Evolutionary conservation across 306 rosid genomes (phyloP).

Genomic region (Medicago truncatula): DNA sequence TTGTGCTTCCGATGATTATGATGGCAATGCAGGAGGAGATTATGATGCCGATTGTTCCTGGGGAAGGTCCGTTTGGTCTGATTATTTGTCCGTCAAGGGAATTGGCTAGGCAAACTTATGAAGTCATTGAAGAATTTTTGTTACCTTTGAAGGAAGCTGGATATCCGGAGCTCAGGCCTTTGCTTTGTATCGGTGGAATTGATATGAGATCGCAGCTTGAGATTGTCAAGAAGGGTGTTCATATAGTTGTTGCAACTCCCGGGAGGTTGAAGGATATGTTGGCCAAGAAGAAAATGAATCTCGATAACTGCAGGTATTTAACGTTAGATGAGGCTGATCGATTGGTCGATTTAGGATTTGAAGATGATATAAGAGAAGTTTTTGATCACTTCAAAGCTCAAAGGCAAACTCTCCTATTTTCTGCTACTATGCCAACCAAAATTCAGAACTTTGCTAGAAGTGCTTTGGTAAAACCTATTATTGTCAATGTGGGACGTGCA

Average conservation of each 20-base stretch:
- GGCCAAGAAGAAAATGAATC: conserved; percentile 94
- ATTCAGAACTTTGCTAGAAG: conserved; percentile 91
- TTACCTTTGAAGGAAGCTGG: conserved; percentile 85
- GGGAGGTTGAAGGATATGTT: conserved; percentile 96
- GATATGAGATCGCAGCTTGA: conserved; percentile 90
- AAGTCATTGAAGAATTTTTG: conserved; percentile 82
- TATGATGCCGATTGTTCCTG: conserved; percentile 89
- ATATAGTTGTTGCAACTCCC: conserved; percentile 95
- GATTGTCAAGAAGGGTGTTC: conserved; percentile 89
- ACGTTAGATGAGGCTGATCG: conserved; percentile 95
- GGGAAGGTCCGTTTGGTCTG: conserved; percentile 92
- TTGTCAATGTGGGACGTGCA: conserved; percentile 90
- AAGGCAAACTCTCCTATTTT: conserved; percentile 85
- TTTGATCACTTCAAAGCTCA: conserved; percentile 94
- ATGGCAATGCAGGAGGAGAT: conserved; percentile 91
- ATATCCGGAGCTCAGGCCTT: conserved; percentile 84
- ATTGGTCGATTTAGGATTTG: conserved; percentile 92
- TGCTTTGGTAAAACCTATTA: conserved; percentile 72
- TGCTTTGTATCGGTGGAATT: conserved; percentile 95
- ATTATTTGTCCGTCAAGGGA: conserved; percentile 91
- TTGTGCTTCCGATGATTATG: conserved; percentile 95
- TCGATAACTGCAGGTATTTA: conserved; percentile 84
- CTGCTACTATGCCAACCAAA: conserved; percentile 96
- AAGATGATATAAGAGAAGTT: conserved; percentile 88
- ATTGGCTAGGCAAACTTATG: conserved; percentile 93